Conservation (phyloP, 129 eudicot genomes). For the Oenanthe sinensis region DNA sequence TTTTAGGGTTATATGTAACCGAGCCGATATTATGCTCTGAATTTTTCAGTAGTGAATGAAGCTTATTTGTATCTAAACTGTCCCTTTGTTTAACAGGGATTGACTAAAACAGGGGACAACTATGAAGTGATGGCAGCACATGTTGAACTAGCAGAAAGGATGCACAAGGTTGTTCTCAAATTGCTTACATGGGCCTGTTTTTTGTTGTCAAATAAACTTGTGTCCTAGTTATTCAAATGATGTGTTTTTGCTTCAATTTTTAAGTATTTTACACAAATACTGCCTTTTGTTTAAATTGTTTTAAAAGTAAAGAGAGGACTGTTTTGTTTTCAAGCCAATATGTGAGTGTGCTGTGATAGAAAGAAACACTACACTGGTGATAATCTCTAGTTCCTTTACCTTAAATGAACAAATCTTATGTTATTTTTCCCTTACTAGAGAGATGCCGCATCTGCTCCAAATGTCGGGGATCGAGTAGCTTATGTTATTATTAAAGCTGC, state of each 20-base stretch:
- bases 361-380: neutral
- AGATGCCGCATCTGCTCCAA: constrained; percentile 98
- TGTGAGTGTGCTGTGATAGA: neutral
- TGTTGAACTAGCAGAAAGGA: constrained; percentile 98
- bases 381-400: neutral
- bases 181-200: neutral
- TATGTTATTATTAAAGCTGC: constrained; percentile 89
- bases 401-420: neutral
- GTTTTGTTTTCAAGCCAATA: too few relatives aligned
- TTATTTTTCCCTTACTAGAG: constrained; percentile 31
- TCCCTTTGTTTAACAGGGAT: constrained; percentile 41
- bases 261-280: too few relatives aligned
- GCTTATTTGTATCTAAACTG: too few relatives aligned
- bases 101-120: constrained; percentile 89
- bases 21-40: neutral
- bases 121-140: constrained; percentile 96
- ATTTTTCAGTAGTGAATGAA: too few relatives aligned
- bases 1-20: neutral
- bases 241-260: too few relatives aligned
- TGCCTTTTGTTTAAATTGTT: too few relatives aligned
- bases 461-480: constrained; percentile 96
- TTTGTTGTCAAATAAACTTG: neutral
- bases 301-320: too few relatives aligned
- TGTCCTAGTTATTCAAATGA: neutral
- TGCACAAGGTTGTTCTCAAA: constrained; percentile 64